Conservation (phyloP, 2,329 filamentous ascomycete genomes). For the Aspergillus novoparasiticus region DNA sequence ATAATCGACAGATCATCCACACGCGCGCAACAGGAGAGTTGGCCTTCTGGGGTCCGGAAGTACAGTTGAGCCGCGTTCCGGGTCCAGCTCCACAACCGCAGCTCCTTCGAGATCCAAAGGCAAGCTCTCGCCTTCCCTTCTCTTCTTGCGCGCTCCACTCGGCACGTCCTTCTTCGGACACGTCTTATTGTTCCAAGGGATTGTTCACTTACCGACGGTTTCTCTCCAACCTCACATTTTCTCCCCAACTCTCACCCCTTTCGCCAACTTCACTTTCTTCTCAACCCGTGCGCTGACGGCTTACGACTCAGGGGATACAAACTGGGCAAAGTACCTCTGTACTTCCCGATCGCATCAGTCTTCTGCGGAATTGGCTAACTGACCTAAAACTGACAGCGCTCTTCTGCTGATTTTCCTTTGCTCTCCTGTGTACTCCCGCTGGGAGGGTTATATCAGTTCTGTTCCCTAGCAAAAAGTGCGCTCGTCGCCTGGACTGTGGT, state of each 20-base stretch:
- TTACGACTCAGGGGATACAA: constrained; percentile 22
- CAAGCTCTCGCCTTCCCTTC: constrained; percentile 19
- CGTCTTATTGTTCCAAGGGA: constrained; percentile 16
- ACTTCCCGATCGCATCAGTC: constrained; percentile 19
- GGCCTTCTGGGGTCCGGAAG: constrained; percentile 24
- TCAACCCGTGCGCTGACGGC: constrained; percentile 10
- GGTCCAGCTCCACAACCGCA: constrained; percentile 13
- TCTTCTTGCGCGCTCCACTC: constrained; percentile 22
- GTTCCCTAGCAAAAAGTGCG: constrained; percentile 21
- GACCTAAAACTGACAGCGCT: constrained; percentile 15
- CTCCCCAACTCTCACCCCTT: background rate
- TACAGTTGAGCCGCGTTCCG: constrained; percentile 26
- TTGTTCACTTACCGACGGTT: constrained; percentile 1
- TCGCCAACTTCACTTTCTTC: background rate
- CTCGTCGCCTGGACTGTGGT: constrained; percentile 22
- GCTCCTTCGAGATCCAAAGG: constrained; percentile 21
- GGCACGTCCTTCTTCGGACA: constrained; percentile 15
- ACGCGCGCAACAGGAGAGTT: constrained; percentile 16
- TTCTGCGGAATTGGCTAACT: constrained; percentile 14
- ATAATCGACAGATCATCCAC: constrained; percentile 4
- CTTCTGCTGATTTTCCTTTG: constrained; percentile 15
- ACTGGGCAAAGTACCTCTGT: constrained; percentile 13
- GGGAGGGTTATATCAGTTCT: constrained; percentile 22
- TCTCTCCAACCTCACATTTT: background rate
- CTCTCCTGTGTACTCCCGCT: constrained; percentile 18